Evolutionary conservation across 23 red algal species (phyloP).

Genomic region (Agarophyton chilense): DNA sequence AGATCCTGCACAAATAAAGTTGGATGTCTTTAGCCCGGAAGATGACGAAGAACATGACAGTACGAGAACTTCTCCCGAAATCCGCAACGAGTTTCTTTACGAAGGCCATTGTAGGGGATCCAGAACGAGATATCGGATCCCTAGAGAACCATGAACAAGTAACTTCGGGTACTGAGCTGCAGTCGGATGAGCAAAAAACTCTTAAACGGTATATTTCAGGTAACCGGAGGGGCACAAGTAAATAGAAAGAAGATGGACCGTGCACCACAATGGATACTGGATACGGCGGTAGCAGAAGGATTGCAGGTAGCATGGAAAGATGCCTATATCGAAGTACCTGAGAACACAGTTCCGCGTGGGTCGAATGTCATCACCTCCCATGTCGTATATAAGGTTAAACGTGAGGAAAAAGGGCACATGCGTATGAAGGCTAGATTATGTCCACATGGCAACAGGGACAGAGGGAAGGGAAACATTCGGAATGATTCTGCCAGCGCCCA

Average conservation of each 20-base stretch:
- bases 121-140: conserved; percentile 16
- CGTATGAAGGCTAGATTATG: conserved; percentile 28
- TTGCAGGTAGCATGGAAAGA: not conserved
- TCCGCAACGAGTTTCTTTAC: conserved; percentile 20
- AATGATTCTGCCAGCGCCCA: conserved; percentile 50
- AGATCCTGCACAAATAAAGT: conserved; percentile 5
- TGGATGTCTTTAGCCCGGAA: not conserved
- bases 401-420: conserved; percentile 13
- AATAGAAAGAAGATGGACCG: conserved; percentile 42
- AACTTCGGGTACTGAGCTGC: not conserved
- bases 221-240: not conserved
- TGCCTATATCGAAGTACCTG: conserved; percentile 37
- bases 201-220: conserved; percentile 16
- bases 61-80: not conserved
- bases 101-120: not conserved
- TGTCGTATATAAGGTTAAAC: conserved; percentile 52
- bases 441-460: conserved; percentile 48
- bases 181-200: conserved; percentile 42
- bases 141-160: not conserved
- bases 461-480: conserved; percentile 36
- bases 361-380: conserved; percentile 29
- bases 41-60: conserved; percentile 35
- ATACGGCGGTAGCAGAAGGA: conserved; percentile 30
- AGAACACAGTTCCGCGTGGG: not conserved
- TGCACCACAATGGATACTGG: conserved; percentile 37